These are phyloP conservation scores for Macrophomina tecta DNA, from an alignment of 2,329 filamentous ascomycete genomes.

Conservation along the genomic window DNA sequence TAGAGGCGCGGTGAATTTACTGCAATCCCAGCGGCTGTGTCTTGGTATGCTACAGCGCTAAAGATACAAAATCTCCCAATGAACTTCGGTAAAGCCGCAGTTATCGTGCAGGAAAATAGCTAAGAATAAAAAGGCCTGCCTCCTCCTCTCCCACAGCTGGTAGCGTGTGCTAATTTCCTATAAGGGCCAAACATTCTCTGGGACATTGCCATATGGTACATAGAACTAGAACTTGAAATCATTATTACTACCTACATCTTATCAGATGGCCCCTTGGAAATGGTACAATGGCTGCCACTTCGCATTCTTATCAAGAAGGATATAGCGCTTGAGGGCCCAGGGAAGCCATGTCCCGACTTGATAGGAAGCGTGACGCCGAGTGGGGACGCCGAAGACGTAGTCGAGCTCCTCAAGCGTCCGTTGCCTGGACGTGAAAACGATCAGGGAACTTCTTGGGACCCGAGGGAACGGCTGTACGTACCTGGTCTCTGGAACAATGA, in stretches of 20 bases:
- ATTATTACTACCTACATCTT: too few relatives aligned
- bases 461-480: background rate
- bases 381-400: slow-evolving; percentile 57
- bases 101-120: too few relatives aligned
- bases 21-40: too few relatives aligned
- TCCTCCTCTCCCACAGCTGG: too few relatives aligned
- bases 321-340: slow-evolving; percentile 54
- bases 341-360: slow-evolving; percentile 49
- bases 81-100: too few relatives aligned
- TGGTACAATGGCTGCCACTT: slow-evolving; percentile 47
- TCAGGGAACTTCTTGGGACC: slow-evolving; percentile 65
- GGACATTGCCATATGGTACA: too few relatives aligned
- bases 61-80: too few relatives aligned
- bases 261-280: slow-evolving; percentile 33
- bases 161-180: too few relatives aligned
- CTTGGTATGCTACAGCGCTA: too few relatives aligned
- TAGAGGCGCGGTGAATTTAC: background rate
- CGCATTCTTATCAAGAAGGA: slow-evolving; percentile 46
- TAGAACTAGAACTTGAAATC: too few relatives aligned
- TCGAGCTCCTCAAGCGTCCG: slow-evolving; percentile 56
- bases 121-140: too few relatives aligned
- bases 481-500: slow-evolving; percentile 56
- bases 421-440: slow-evolving; percentile 56
- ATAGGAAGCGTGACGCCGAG: slow-evolving; percentile 48
- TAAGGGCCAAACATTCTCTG: too few relatives aligned